A percentile compares a stretch with the other conserved stretches of the same genome.
These are phyloP conservation scores for Bruguiera hainesii DNA, from an alignment of 441 rosid genomes.

Conservation along the genomic window DNA sequence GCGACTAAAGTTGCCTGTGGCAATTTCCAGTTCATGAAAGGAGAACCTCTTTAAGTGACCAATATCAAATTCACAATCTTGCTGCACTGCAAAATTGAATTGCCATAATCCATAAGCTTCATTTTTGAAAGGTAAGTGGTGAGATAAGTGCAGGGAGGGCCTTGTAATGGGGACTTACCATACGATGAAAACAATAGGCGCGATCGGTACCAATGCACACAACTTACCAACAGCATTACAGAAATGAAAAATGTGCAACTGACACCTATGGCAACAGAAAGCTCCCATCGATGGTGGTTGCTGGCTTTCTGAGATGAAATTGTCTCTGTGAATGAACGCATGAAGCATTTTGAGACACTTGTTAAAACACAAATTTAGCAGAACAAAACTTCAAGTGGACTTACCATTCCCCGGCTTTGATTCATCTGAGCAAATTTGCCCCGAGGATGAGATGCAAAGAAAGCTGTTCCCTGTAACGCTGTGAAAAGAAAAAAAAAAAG, in stretches of 20 bases:
- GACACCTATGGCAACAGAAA: slow-evolving; percentile 61
- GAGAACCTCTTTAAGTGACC: slow-evolving; percentile 83
- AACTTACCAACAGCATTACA: slow-evolving; percentile 59
- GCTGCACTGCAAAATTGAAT: slow-evolving; percentile 56
- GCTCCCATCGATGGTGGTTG: slow-evolving; percentile 52
- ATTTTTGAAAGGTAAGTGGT: neutral
- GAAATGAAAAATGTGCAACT: slow-evolving; percentile 65
- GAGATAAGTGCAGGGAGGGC: neutral
- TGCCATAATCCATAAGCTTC: neutral
- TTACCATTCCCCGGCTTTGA: slow-evolving; percentile 62
- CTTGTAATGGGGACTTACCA: slow-evolving; percentile 35
- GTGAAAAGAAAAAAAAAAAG: slow-evolving; percentile 16
- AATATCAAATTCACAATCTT: slow-evolving; percentile 77
- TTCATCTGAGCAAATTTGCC: slow-evolving; percentile 43
- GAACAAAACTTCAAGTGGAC: slow-evolving; percentile 6
- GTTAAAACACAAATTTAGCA: slow-evolving; percentile 8
- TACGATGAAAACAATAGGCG: slow-evolving; percentile 50
- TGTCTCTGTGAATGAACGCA: slow-evolving; percentile 37
- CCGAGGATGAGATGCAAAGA: slow-evolving; percentile 56
- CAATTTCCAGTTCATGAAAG: slow-evolving; percentile 71
- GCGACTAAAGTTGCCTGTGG: slow-evolving; percentile 66
- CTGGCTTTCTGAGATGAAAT: slow-evolving; percentile 31
- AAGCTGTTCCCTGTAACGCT: slow-evolving; percentile 68
- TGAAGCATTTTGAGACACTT: slow-evolving; percentile 5
- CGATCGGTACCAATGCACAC: slow-evolving; percentile 81